A percentile compares a stretch with the other conserved stretches of the same genome.
These are phyloP conservation scores for Phaffomyces thermotolerans DNA, from an alignment of 805 yeast genomes.

Conservation along the genomic window DNA sequence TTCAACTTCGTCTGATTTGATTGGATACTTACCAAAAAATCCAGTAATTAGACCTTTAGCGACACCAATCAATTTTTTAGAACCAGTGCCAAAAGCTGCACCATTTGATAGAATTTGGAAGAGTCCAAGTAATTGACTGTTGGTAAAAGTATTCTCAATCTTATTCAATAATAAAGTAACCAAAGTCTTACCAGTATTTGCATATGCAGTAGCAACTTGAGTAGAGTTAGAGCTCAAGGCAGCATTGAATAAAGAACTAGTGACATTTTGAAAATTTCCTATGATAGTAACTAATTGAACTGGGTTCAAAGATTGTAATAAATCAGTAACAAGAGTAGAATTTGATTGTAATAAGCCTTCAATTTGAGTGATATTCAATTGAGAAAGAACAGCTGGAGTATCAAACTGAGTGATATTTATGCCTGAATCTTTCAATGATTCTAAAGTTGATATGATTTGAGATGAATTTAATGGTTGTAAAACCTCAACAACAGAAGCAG, in stretches of 20 bases:
- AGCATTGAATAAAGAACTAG: constrained; percentile 15
- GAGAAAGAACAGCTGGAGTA: constrained; percentile 46
- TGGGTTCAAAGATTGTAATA: constrained; percentile 16
- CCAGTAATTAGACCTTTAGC: constrained; percentile 16
- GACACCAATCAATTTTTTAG: constrained; percentile 14
- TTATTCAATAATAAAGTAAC: constrained; percentile 13
- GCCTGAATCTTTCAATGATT: constrained; percentile 13
- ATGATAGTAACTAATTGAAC: constrained; percentile 16
- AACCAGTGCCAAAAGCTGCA: constrained; percentile 24
- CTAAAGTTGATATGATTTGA: constrained; percentile 16
- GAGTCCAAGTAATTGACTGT: constrained; percentile 19
- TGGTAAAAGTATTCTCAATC: constrained; percentile 17
- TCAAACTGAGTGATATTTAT: constrained; percentile 63
- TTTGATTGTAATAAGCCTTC: constrained; percentile 19
- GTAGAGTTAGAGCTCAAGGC: constrained; percentile 11
- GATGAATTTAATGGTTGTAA: constrained; percentile 20
- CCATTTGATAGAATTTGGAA: constrained; percentile 17
- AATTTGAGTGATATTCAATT: constrained; percentile 20
- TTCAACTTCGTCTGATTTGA: background rate
- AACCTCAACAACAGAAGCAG: constrained; percentile 14
- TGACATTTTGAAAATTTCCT: constrained; percentile 16
- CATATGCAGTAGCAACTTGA: constrained; percentile 4
- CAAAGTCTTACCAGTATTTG: constrained; percentile 11
- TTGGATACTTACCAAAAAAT: constrained; percentile 12
- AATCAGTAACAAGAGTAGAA: constrained; percentile 14